Evolutionary conservation across 139 green algal genomes (phyloP).

Genomic region (Chlamydomonas eustigma): DNA sequence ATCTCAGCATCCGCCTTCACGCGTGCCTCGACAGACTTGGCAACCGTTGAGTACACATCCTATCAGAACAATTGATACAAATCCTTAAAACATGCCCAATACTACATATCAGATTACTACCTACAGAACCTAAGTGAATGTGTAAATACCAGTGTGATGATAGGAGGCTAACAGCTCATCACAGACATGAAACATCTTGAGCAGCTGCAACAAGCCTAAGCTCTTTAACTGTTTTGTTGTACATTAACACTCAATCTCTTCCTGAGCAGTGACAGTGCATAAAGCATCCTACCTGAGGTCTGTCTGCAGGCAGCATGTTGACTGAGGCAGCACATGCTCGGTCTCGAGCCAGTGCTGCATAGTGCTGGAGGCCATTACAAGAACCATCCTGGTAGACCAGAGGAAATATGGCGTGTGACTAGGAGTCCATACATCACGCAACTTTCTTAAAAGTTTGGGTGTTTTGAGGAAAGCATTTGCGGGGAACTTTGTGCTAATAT

Average conservation of each 20-base stretch:
- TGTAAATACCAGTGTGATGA: too few relatives aligned
- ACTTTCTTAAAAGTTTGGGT: too few relatives aligned
- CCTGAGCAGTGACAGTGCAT: conserved; percentile 83
- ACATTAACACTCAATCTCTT: neutral
- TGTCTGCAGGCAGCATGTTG: conserved; percentile 74
- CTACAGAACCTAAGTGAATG: too few relatives aligned
- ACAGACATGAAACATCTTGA: too few relatives aligned
- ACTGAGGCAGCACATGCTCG: conserved; percentile 64
- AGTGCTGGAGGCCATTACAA: conserved; percentile 99
- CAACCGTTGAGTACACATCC: conserved; percentile 6
- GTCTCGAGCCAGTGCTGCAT: conserved; percentile 89
- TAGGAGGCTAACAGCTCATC: neutral
- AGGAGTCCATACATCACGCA: too few relatives aligned
- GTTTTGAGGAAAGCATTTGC: too few relatives aligned
- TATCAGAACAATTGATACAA: too few relatives aligned
- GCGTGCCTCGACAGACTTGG: neutral
- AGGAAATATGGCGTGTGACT: too few relatives aligned
- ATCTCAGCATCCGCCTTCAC: conserved; percentile 9
- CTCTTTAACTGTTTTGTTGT: neutral
- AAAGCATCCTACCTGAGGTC: too few relatives aligned
- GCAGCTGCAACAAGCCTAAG: neutral
- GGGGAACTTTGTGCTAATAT: too few relatives aligned
- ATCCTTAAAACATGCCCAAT: too few relatives aligned
- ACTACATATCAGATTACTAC: too few relatives aligned
- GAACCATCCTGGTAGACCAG: conserved; percentile 73